Evolutionary conservation across 2,329 filamentous ascomycete species (phyloP), one percentile per base, ranked within the genome.

Genomic region (Pseudofabraea citricarpa): DNA sequence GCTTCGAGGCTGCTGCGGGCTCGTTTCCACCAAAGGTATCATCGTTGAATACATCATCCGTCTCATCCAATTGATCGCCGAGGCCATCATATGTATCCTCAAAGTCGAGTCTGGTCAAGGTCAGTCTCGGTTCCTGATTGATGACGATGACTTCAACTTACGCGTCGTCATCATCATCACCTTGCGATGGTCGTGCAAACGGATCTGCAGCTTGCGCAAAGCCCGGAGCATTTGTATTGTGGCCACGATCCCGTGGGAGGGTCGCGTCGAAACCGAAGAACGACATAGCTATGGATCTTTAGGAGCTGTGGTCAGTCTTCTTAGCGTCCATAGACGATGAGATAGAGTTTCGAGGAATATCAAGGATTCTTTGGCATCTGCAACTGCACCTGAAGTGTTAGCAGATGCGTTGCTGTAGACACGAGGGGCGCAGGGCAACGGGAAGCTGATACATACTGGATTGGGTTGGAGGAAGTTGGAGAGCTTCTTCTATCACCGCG

Each of bases 21-120:
- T 65, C 67, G 45, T 71, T 75, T 45, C 66, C 66, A 20, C 79
- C 87, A 62, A 98, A 98, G 2, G 93, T 98, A 62, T 97, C 93
- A 57, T 97, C 89, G 65, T 98, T 98, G 74, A 96, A 89, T 40
- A 79, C 89, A 71, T 98, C 93, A 59, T 91, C 87, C 16, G 87
- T 84, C 63, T 98, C 91, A 58, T 95, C 84, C 26, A 98, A 82
- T 64, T 87, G 82, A 60, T 95, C 87, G 44, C 90, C 93, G 31
- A 98, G 74, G 15, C 91, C 91, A 65, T 98, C 93, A 63, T 97
- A 97, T 27, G 91, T 97, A 62, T 98, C 90, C 57, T 98, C 93
- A 56, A 97, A 98, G 57, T 97, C 87, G 57, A 87, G 77, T 43
- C 81, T 85, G 55, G 43, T 76, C 21, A 29, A 26, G 6, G 33